These are phyloP conservation scores for Fusarium longipes DNA, from an alignment of 2,329 filamentous ascomycete species.

Conservation along the genomic window DNA sequence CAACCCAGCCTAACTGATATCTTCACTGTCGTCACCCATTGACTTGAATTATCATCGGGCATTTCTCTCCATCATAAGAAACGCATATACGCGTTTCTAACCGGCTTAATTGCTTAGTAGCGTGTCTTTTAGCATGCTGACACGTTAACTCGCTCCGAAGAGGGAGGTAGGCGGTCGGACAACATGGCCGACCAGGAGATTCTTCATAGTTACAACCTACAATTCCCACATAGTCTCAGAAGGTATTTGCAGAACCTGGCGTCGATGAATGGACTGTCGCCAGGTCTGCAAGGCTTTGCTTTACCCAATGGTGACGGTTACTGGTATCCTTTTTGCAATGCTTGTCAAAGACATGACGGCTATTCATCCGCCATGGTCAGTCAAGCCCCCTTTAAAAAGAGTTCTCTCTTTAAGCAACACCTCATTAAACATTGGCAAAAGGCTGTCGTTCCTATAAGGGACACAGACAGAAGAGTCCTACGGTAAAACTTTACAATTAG, in stretches of 20 bases:
- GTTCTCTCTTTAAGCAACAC: background rate
- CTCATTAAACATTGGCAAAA: background rate
- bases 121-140: background rate
- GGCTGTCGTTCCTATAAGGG: background rate
- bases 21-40: background rate
- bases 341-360: background rate
- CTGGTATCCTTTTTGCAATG: background rate
- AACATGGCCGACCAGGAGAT: slow-evolving; percentile 12
- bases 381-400: background rate
- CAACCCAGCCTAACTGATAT: background rate
- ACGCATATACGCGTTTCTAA: too few relatives aligned
- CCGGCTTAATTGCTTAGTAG: background rate
- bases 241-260: background rate
- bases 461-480: background rate
- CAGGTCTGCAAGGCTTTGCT: background rate
- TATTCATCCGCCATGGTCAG: background rate
- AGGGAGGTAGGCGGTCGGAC: background rate
- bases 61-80: too few relatives aligned
- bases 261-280: background rate
- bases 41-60: background rate
- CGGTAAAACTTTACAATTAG: too few relatives aligned
- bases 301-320: background rate
- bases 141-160: background rate
- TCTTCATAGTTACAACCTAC: background rate
- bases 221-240: background rate